A percentile compares a stretch with the other conserved stretches of the same genome.
Evolutionary conservation across 2,329 filamentous ascomycete species (phyloP).

Genomic region (Neonectria neomacrospora): DNA sequence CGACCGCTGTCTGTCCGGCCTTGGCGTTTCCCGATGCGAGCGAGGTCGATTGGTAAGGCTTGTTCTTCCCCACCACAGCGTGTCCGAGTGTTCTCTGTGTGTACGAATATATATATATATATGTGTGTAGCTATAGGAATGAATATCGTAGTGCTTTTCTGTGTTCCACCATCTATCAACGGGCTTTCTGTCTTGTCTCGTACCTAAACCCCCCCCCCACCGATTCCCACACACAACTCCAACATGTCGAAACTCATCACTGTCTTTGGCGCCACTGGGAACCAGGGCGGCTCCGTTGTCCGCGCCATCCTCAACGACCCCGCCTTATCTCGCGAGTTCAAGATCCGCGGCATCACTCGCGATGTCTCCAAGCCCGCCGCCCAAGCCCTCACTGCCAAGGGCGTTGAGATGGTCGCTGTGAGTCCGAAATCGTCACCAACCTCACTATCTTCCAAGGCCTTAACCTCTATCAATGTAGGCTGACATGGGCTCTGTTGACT

Average conservation of each 20-base stretch:
- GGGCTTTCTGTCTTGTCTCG: no score
- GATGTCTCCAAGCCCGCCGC: slow-evolving; percentile 54
- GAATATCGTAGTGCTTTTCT: slow-evolving; percentile 50
- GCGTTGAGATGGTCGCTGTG: slow-evolving; percentile 57
- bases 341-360: slow-evolving; percentile 60
- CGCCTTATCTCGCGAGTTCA: slow-evolving; percentile 56
- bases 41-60: slow-evolving; percentile 23
- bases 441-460: not conserved
- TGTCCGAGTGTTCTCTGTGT: no score
- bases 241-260: slow-evolving; percentile 53
- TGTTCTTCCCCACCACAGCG: slow-evolving; percentile 9
- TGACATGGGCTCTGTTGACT: slow-evolving; percentile 53
- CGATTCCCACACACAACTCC: not conserved
- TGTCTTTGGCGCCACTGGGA: slow-evolving; percentile 62
- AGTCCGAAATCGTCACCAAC: accelerated
- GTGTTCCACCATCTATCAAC: not conserved
- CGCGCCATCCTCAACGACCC: slow-evolving; percentile 58
- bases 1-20: slow-evolving; percentile 7
- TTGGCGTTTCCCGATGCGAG: slow-evolving; percentile 41
- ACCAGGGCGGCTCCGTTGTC: slow-evolving; percentile 61
- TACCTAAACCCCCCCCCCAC: no score
- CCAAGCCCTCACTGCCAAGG: slow-evolving; percentile 51
- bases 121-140: not conserved
- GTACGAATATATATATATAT: not conserved
- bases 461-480: slow-evolving; percentile 44